These are phyloP conservation scores for Myxozyma monticola DNA, from an alignment of 805 yeast species.

Conservation along the genomic window DNA sequence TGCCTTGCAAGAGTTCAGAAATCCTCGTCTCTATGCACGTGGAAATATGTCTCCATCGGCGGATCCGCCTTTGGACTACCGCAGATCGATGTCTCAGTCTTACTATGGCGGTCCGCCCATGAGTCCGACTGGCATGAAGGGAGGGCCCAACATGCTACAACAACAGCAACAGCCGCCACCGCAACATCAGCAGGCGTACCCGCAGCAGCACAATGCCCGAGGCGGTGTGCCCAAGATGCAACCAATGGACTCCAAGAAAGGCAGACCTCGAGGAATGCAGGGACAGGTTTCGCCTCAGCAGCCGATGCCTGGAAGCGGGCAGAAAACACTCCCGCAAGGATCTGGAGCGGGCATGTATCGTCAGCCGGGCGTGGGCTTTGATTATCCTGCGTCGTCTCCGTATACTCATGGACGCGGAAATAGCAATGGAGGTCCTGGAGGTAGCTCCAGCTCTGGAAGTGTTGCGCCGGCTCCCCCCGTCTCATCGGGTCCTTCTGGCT, in stretches of 20 bases:
- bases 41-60: conserved; percentile 12
- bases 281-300: too few relatives aligned
- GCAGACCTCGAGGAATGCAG: too few relatives aligned
- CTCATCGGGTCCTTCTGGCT: neutral
- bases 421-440: too few relatives aligned
- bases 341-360: too few relatives aligned
- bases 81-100: conserved; percentile 10
- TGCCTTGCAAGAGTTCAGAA: conserved; percentile 18
- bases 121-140: conserved; percentile 3
- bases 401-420: too few relatives aligned
- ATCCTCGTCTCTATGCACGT: conserved; percentile 13
- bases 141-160: neutral
- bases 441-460: neutral
- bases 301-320: too few relatives aligned
- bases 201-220: conserved; percentile 7
- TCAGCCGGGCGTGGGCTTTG: too few relatives aligned
- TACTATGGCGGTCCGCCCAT: conserved; percentile 7
- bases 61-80: conserved; percentile 11
- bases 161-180: conserved; percentile 3
- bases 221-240: too few relatives aligned
- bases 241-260: too few relatives aligned
- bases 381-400: too few relatives aligned
- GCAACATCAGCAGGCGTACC: neutral
- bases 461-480: neutral
- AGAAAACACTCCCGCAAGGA: too few relatives aligned